Percentiles rank a stretch among this genome's conserved stretches.
Conservation (phyloP, 192 early-diverging fungal species). For the Podila clonocystis region DNA sequence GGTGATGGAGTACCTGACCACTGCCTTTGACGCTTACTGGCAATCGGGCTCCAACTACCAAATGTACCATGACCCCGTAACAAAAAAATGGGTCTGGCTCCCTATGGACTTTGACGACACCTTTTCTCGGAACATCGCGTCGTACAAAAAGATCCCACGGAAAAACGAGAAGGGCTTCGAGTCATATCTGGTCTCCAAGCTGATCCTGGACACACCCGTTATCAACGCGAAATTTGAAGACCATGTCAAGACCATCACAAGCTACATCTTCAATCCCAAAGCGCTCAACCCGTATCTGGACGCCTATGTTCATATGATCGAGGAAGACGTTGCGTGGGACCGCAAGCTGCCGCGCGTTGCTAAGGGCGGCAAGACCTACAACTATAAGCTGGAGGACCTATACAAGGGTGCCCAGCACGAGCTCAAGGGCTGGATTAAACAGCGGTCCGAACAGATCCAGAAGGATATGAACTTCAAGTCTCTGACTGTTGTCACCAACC, state of each 20-base stretch:
- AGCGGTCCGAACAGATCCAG: conserved; percentile 11
- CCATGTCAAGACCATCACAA: conserved; percentile 50
- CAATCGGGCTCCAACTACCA: conserved; percentile 52
- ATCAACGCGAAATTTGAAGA: conserved; percentile 50
- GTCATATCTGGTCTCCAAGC: conserved; percentile 26
- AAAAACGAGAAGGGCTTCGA: conserved; percentile 24
- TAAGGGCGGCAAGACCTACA: conserved; percentile 14
- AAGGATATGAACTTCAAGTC: conserved; percentile 25
- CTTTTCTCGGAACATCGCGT: conserved; percentile 41
- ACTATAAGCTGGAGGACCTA: conserved; percentile 25
- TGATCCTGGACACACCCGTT: conserved; percentile 43
- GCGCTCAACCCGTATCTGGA: conserved; percentile 43
- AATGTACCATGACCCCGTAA: conserved; percentile 45
- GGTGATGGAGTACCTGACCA: conserved; percentile 50
- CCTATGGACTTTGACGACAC: conserved; percentile 57
- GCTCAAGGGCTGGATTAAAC: conserved; percentile 20
- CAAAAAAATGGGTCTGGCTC: conserved; percentile 53
- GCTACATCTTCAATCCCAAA: conserved; percentile 53
- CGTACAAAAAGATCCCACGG: conserved; percentile 32
- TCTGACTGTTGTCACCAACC: conserved; percentile 7
- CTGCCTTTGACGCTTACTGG: conserved; percentile 54
- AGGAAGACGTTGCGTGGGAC: conserved; percentile 55
- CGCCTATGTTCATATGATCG: conserved; percentile 49
- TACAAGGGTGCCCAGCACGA: conserved; percentile 10
- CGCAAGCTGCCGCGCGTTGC: conserved; percentile 20